A percentile compares a stretch with the other conserved stretches of the same genome.
Conservation (phyloP, 75 land plant species). For the Pinus albicaulis region DNA sequence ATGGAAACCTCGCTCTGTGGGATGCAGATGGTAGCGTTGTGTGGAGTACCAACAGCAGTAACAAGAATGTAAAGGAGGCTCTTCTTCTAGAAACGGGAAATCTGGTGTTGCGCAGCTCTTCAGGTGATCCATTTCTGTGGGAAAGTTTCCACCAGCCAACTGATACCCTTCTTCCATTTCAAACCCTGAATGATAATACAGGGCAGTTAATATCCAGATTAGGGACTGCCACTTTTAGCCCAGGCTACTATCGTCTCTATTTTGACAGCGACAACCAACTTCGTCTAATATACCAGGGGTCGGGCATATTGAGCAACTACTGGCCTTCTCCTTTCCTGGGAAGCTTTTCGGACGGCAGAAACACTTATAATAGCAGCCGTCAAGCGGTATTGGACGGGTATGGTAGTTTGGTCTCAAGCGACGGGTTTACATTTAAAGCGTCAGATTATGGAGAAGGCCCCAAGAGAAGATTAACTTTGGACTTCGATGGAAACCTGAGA, state of each 20-base stretch:
- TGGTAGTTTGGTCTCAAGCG: too few relatives aligned
- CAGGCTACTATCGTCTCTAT: not conserved
- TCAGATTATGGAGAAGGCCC: too few relatives aligned
- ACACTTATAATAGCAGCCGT: not conserved
- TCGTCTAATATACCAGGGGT: too few relatives aligned
- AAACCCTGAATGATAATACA: constrained; percentile 1
- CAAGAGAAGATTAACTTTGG: too few relatives aligned
- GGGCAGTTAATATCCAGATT: not conserved
- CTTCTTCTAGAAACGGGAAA: not conserved
- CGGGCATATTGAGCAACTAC: too few relatives aligned
- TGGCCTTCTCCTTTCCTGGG: too few relatives aligned
- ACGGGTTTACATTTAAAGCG: too few relatives aligned
- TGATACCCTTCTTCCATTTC: constrained; percentile 20
- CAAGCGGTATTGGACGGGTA: too few relatives aligned
- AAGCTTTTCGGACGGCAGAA: too few relatives aligned
- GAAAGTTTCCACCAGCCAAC: constrained; percentile 23
- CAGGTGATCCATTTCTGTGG: constrained; percentile 6
- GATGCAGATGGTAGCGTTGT: not conserved
- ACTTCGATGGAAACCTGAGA: too few relatives aligned
- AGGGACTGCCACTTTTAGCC: not conserved
- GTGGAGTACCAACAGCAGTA: not conserved
- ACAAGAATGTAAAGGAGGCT: not conserved
- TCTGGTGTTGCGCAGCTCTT: not conserved
- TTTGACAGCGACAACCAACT: not conserved
- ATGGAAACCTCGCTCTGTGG: too few relatives aligned